These are phyloP conservation scores for Gossypium rotundifolium DNA, from an alignment of 345 rosid genomes.

Conservation along the genomic window DNA sequence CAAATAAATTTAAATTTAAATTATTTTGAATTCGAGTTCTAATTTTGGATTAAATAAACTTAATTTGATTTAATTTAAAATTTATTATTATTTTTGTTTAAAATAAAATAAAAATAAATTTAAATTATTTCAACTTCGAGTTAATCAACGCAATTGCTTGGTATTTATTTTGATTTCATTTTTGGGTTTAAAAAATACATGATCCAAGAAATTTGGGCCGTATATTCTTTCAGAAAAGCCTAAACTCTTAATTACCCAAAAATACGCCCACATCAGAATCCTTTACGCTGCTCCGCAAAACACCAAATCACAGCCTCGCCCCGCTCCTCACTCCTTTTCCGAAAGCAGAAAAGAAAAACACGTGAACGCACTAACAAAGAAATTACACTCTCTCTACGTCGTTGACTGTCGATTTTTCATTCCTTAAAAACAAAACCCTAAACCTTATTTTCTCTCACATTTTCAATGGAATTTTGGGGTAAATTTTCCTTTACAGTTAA, in stretches of 20 bases:
- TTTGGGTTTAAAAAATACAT: no score
- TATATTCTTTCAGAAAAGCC: background rate
- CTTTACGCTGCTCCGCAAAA: background rate
- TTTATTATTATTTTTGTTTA: no score
- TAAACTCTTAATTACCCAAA: background rate
- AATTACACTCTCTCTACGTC: background rate
- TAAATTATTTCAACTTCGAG: no score
- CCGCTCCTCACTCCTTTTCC: background rate
- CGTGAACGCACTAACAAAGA: background rate
- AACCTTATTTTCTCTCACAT: background rate
- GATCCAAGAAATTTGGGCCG: background rate
- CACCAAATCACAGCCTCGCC: background rate
- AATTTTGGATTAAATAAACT: no score
- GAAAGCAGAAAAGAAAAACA: background rate
- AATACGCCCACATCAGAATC: background rate
- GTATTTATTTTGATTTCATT: no score
- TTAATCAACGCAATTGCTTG: no score
- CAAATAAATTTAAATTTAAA: no score
- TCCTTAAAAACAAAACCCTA: background rate
- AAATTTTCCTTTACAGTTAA: conserved; percentile 2
- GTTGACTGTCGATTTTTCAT: background rate
- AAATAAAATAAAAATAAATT: no score
- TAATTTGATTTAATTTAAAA: no score
- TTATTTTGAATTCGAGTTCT: no score
- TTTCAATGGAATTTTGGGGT: conserved; percentile 61